Evolutionary conservation across 805 yeast genomes (phyloP), one percentile per base, ranked within the genome.

Genomic region (Monosporozyma unispora): DNA sequence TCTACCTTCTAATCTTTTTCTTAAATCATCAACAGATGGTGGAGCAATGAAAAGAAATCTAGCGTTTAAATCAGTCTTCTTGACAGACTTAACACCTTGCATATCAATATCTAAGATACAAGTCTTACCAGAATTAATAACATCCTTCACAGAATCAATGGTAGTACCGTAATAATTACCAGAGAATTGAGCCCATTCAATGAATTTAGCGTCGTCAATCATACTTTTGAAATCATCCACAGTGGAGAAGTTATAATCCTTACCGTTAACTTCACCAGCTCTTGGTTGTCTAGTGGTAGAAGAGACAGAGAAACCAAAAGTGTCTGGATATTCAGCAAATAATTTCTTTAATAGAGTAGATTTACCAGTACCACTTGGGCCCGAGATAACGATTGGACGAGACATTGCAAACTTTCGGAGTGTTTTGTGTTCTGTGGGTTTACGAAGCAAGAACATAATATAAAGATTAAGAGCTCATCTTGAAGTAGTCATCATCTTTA

Each of bases 141-240:
- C 76, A 44, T 76, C 73, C 58, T 85, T 77, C 44, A 93, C 97
- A 28, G 96, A 83, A 62, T 80, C 83, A 60, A 88, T 75, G 44
- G 96, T 76, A 46, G 99, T 93, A 51, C 99, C 99, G 70, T 93
- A 93, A 75, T 86, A 90, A 76, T 93, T 93, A 47, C 98, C 98
- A 11, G 96, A 87, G 63, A 93, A 93, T 70, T 89, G 93, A 4
- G 99, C 99, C 93, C 96, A 88, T 71, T 93, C 99, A 56, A 93
- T 82, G 72, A 93, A 93, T 54, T 82, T 84, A 43, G 79, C 72
- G 22, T 81, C 81, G 10, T 74, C 82, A 55, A 93, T 88, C 69
- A 87, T 75, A 57, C 73, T 64, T 70, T 88, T 78, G 78, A 93
- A 93, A 51, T 79, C 78, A 14, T 85, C 93, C 50, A 85, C 90